Percentiles rank a stretch among this genome's conserved stretches.
These are phyloP conservation scores for Coffea humblotiana DNA, from an alignment of 305 asterid species.

Conservation along the genomic window DNA sequence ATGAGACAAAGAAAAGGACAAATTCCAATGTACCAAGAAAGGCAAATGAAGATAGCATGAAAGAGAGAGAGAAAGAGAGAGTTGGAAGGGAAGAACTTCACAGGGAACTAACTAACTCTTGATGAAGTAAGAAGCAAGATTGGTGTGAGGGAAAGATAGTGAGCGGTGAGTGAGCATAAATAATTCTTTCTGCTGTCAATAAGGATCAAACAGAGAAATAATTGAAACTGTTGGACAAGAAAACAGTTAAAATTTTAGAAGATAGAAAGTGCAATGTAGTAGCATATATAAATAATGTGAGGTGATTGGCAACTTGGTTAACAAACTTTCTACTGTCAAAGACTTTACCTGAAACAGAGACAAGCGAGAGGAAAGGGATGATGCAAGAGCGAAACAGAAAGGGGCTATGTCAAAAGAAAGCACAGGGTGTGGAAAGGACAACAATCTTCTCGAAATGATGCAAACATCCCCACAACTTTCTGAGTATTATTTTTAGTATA, in stretches of 20 bases:
- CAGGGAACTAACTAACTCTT: constrained; percentile 27
- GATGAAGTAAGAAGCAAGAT: constrained; percentile 22
- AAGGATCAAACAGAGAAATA: constrained; percentile 22
- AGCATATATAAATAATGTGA: neutral
- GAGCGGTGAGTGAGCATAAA: constrained; percentile 57
- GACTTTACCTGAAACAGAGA: constrained; percentile 8
- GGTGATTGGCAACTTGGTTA: neutral
- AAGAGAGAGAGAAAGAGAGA: constrained; percentile 26
- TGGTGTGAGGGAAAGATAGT: constrained; percentile 42
- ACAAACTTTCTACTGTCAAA: constrained; percentile 5
- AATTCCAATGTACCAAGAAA: constrained; percentile 23
- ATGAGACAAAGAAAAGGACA: constrained; percentile 8
- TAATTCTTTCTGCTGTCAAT: constrained; percentile 35
- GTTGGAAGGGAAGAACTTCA: constrained; percentile 22
- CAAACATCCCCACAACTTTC: constrained; percentile 8
- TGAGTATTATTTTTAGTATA: neutral
- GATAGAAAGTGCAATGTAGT: neutral
- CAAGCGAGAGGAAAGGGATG: neutral
- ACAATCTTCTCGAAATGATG: neutral
- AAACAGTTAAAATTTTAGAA: neutral
- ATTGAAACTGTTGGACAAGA: constrained; percentile 20
- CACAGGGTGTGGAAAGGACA: constrained; percentile 14
- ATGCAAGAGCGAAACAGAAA: constrained; percentile 10
- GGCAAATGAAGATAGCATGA: constrained; percentile 30
- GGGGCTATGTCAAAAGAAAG: neutral